A percentile compares a stretch with the other conserved stretches of the same genome.
These are phyloP conservation scores for Camelina hispida DNA, from an alignment of 345 rosid species.

Conservation along the genomic window DNA sequence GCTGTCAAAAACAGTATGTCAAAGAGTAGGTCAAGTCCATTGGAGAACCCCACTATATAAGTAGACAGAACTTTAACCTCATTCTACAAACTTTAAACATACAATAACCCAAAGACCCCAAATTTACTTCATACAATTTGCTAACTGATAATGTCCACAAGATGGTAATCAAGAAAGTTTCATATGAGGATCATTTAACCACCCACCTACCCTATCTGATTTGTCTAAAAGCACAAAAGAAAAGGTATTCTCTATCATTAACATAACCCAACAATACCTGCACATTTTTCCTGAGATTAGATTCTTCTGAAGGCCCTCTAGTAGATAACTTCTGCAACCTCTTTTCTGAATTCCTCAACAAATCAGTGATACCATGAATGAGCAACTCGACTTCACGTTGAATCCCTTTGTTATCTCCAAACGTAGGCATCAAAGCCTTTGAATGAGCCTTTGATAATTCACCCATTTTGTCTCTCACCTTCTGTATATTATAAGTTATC, in stretches of 20 bases:
- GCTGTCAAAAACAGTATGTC: constrained; percentile 54
- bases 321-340: constrained; percentile 63
- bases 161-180: background rate
- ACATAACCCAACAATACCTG: constrained; percentile 58
- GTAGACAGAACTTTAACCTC: constrained; percentile 16
- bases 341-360: constrained; percentile 76
- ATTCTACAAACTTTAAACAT: constrained; percentile 4
- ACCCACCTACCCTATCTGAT: no score
- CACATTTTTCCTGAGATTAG: constrained; percentile 82
- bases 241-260: background rate
- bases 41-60: constrained; percentile 24
- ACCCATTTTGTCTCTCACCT: constrained; percentile 66
- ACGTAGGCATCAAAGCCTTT: constrained; percentile 90
- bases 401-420: constrained; percentile 83
- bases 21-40: constrained; percentile 43
- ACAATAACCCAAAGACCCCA: background rate
- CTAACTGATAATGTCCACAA: constrained; percentile 12
- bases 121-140: background rate
- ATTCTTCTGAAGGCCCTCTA: constrained; percentile 78
- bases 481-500: constrained; percentile 70
- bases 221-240: constrained; percentile 7
- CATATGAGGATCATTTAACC: background rate
- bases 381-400: constrained; percentile 74
- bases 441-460: constrained; percentile 83
- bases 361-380: constrained; percentile 70